Evolutionary conservation across 148 eudicot species (phyloP).

Genomic region (Rhododendron kiyosumense): DNA sequence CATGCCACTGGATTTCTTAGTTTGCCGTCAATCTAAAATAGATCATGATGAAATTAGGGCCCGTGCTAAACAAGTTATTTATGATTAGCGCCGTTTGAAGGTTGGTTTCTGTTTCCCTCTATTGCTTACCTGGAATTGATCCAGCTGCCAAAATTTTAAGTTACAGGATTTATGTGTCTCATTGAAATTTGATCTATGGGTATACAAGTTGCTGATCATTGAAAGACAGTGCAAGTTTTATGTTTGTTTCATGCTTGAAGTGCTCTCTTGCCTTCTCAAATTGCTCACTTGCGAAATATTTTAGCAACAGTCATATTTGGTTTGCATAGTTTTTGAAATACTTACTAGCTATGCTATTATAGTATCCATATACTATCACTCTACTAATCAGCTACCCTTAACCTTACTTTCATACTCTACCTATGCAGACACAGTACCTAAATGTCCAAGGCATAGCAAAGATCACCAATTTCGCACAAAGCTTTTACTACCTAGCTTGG

Average conservation of each 20-base stretch:
- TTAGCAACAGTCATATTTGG: not conserved
- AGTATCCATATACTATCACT: too few relatives aligned
- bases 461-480: too few relatives aligned
- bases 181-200: not conserved
- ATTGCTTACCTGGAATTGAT: not conserved
- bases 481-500: too few relatives aligned
- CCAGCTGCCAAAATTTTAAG: not conserved
- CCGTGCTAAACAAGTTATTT: conserved; percentile 63
- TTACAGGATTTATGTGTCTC: not conserved
- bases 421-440: too few relatives aligned
- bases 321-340: not conserved
- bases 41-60: conserved; percentile 93
- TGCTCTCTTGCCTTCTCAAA: not conserved
- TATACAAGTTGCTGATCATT: not conserved
- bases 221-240: not conserved
- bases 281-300: not conserved
- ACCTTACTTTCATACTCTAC: too few relatives aligned
- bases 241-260: not conserved
- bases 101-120: conserved; percentile 29
- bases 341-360: too few relatives aligned
- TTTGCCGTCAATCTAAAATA: conserved; percentile 92
- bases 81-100: conserved; percentile 78
- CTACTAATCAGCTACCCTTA: too few relatives aligned
- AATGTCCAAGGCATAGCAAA: too few relatives aligned
- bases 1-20: conserved; percentile 80